phyloP scores from a whole-genome alignment of 2,329 filamentous ascomycete genomes.

The Bipolaris zeicola region DNA sequence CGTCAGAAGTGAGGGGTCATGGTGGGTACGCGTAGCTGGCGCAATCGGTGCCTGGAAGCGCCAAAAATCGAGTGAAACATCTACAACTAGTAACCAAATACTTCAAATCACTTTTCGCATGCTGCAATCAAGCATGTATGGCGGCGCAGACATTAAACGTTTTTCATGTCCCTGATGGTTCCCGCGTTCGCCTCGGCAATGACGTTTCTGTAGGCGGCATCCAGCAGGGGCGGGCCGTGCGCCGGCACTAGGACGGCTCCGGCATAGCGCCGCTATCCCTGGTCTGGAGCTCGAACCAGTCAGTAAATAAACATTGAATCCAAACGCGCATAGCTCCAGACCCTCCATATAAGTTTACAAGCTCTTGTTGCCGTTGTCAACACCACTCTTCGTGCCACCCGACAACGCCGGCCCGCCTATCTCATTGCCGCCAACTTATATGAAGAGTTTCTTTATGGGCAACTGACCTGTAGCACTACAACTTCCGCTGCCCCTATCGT shows the following conservation, averaged over 20 bases:
- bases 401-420: slow-evolving; percentile 41
- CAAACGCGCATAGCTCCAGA: slow-evolving; percentile 21
- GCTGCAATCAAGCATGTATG: slow-evolving; percentile 2
- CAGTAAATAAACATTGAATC: slow-evolving; percentile 18
- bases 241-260: slow-evolving; percentile 8
- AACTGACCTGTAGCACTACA: slow-evolving; percentile 43
- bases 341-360: slow-evolving; percentile 35
- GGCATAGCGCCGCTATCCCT: slow-evolving; percentile 12
- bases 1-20: slow-evolving; percentile 3
- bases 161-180: slow-evolving; percentile 21
- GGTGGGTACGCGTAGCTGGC: neutral
- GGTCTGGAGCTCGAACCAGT: slow-evolving; percentile 14
- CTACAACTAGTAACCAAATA: neutral
- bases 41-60: neutral
- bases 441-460: slow-evolving; percentile 49
- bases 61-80: neutral
- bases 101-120: neutral
- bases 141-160: slow-evolving; percentile 21
- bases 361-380: slow-evolving; percentile 28
- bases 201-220: slow-evolving; percentile 13
- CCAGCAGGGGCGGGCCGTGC: slow-evolving; percentile 14
- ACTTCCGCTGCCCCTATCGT: slow-evolving; percentile 37
- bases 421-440: slow-evolving; percentile 49
- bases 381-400: slow-evolving; percentile 35
- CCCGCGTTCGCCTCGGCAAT: slow-evolving; percentile 24